phyloP scores from a whole-genome alignment of 495 filamentous ascomycete species.

The Tuber indicum region DNA sequence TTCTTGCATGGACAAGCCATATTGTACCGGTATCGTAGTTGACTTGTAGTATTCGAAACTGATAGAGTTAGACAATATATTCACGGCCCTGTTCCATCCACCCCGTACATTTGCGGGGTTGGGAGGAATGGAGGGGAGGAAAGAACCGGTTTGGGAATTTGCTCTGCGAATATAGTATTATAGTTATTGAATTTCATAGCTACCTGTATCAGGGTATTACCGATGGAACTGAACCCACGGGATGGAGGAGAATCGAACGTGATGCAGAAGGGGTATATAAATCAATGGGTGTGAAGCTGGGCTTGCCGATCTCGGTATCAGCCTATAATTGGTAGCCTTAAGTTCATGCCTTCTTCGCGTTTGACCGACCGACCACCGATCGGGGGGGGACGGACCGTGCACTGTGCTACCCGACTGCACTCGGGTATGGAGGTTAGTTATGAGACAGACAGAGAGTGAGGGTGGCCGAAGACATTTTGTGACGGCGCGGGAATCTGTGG shows the following conservation, averaged over 20 bases:
- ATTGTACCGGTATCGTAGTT: not conserved
- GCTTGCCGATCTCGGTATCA: not conserved
- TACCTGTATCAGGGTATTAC: not conserved
- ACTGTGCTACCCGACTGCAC: not conserved
- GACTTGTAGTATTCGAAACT: not conserved
- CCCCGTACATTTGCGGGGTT: not conserved
- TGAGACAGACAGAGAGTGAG: too few relatives aligned
- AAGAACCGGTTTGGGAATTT: not conserved
- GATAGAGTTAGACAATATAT: not conserved
- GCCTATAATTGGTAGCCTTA: not conserved
- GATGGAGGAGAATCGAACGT: not conserved
- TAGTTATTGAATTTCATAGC: slow-evolving; percentile 3
- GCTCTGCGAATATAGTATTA: not conserved
- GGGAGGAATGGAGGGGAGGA: not conserved
- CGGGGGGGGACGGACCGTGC: not conserved
- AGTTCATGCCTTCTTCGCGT: not conserved
- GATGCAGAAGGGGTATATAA: not conserved
- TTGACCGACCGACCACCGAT: not conserved
- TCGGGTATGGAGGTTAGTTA: too few relatives aligned
- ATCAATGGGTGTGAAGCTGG: not conserved
- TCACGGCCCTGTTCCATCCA: not conserved
- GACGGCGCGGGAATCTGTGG: too few relatives aligned
- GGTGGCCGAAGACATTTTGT: too few relatives aligned
- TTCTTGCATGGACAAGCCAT: not conserved
- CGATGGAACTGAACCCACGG: not conserved